Percentiles rank a stretch among this genome's conserved stretches.
These are phyloP conservation scores for Diaporthe vaccinii DNA, from an alignment of 2,329 filamentous ascomycete species.

Conservation along the genomic window DNA sequence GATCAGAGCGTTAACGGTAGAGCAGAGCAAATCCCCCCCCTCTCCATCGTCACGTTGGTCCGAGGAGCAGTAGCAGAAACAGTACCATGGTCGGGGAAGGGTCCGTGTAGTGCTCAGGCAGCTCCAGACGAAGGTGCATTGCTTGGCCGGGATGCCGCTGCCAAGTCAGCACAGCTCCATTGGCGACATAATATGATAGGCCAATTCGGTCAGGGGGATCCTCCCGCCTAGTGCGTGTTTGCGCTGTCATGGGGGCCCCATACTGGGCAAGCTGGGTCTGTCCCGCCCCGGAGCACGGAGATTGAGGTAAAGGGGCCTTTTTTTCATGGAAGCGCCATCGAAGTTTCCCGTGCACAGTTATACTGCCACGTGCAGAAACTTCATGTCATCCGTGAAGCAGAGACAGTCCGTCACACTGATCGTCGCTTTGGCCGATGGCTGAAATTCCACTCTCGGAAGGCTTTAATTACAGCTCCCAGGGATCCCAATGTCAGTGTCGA, in stretches of 20 bases:
- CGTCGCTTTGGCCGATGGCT: conserved; percentile 2
- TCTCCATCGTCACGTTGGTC: conserved; percentile 28
- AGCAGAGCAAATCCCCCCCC: conserved; percentile 34
- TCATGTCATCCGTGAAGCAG: not conserved
- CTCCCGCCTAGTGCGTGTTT: not conserved
- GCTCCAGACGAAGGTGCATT: not conserved
- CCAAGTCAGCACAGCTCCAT: conserved; percentile 30
- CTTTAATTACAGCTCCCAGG: conserved; percentile 12
- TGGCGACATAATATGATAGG: not conserved
- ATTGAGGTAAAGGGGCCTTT: conserved; percentile 10
- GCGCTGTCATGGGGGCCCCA: conserved; percentile 16
- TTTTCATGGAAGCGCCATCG: not conserved
- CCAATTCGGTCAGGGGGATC: conserved; percentile 2
- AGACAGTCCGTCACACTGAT: conserved; percentile 6
- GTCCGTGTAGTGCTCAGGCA: conserved; percentile 23
- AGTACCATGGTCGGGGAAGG: conserved; percentile 7
- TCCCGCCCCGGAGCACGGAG: conserved; percentile 24
- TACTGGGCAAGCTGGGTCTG: not conserved
- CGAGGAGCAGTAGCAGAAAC: not conserved
- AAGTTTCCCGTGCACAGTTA: not conserved
- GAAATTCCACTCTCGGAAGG: not conserved
- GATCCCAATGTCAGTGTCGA: conserved; percentile 14
- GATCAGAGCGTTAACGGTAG: conserved; percentile 6
- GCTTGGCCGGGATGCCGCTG: conserved; percentile 26
- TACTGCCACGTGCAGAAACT: conserved; percentile 15